Evolutionary conservation across 1,284 basidiomycete genomes (phyloP), one percentile per base, ranked within the genome.

Genomic region (Fistulinella cinereoalba): DNA sequence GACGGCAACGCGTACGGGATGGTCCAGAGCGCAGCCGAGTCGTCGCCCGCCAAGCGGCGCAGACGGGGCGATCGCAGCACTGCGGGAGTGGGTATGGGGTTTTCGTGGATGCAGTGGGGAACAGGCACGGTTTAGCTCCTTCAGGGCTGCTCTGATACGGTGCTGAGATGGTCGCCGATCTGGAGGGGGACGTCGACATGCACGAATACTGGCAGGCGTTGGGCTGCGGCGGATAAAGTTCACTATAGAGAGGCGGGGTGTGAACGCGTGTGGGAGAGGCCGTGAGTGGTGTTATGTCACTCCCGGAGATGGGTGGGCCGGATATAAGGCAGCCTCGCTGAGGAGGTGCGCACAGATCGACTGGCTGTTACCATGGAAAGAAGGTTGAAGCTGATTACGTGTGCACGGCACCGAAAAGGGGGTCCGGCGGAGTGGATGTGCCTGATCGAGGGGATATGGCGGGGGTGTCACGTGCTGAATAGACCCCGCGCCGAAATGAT

Each of bases 301-400:
- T n/a, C 6, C 18, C n/a, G 21, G 29, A 13, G 44, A 39, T 19
- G 31, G 12, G 25, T 27, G 25, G 23, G 6, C 41, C 56, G 54
- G 56, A 56, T 58, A 56, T 56, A 56, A 51, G 33, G 12, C 25
- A 27, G 7, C 25, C 25, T 27, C 25, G 25, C 25, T 27, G 25
- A 12, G 25, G 25, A 27, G 25, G 25, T 27, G 25, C 12, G 25
- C 25, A n/a, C n/a, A n/a, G n/a, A n/a, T n/a, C n/a, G n/a, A n/a
- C n/a, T n/a, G n/a, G n/a, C n/a, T 19, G 65, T 64, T 63, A 65
- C 65, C 60, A 66, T 63, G 63, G 55, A 44, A 50, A 63, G 62
- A 52, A 55, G 33, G 58, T 23, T 55, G 22, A 47, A 57, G 54
- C 49, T 55, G 56, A 56, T 58, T 62, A 58, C 57, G 58, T 59